Evolutionary conservation across 1,139 yeast species (phyloP), one percentile per base, ranked within the genome.

Genomic region (Taphrina deformans): DNA sequence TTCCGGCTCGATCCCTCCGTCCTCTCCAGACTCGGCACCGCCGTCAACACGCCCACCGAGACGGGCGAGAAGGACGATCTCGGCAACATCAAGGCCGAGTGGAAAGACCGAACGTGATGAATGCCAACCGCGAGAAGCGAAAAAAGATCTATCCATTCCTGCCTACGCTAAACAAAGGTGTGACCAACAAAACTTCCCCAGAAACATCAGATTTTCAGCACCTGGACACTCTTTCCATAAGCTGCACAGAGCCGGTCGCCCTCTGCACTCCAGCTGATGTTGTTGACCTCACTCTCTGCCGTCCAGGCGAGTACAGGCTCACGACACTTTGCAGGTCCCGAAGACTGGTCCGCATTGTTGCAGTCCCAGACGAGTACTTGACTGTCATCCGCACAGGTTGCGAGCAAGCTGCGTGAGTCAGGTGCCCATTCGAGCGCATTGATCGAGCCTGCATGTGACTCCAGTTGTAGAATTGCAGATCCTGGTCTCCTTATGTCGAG

Each of bases 401-500:
- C 79, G 38, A 93, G 76, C 53, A 82, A 76, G 69, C 88, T 85
- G 46, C 79, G 76, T 38, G 85, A 81, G 1, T 83, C 77, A 0
- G 98, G 97, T 70, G 92, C 93, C 97, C 97, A 93, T 65, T 80
- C 77, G 21, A 92, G 82, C 69, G 85, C 81, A 74, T 92, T 92
- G 35, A 93, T 83, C 0, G 88, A 79, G 1, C 82, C 81, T 48
- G 79, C 77, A 71, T 92, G 96, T 16, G 87, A 92, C 55, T 85
- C 85, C 56, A 93, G 78, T 0, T 83, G 81, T 9, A 84, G 79
- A 1, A 88, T 80, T 0, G 98, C 97, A 5, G 85, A 76, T 2
- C 97, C 96, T 0, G 97, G 97, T 76, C 87, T 86, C 69, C 99
- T 80, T 79, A 92, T 84, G 75, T 93, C 99, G 66, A 93, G 80